phyloP scores from a whole-genome alignment of 441 rosid species.

The Eruca vesicaria region DNA sequence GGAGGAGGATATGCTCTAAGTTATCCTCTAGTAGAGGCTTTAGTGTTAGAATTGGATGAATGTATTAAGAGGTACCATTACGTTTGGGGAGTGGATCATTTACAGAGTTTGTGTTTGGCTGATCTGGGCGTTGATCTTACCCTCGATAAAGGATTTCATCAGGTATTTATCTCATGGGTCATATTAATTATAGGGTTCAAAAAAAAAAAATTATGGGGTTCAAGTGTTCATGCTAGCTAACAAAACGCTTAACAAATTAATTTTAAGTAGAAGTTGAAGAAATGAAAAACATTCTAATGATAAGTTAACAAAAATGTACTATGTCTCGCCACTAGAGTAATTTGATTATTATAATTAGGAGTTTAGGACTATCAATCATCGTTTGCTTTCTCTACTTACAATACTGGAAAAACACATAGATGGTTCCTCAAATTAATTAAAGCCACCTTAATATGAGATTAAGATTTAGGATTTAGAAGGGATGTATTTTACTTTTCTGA shows the following conservation, averaged over 20 bases:
- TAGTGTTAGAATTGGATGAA: constrained; percentile 41
- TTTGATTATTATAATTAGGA: too few relatives aligned
- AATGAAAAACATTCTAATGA: too few relatives aligned
- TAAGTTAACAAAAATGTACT: too few relatives aligned
- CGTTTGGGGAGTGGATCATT: constrained; percentile 35
- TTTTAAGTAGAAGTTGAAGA: too few relatives aligned
- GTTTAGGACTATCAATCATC: too few relatives aligned
- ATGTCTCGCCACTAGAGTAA: too few relatives aligned
- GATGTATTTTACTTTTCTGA: not conserved
- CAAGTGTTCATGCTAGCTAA: too few relatives aligned
- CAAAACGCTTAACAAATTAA: too few relatives aligned
- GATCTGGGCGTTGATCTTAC: constrained; percentile 46
- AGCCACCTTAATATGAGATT: not conserved
- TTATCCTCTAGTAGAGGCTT: constrained; percentile 44
- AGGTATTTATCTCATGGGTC: not conserved
- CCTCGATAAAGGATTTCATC: constrained; percentile 37
- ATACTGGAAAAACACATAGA: not conserved
- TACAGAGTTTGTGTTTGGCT: constrained; percentile 42
- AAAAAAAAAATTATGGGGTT: too few relatives aligned
- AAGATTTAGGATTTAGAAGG: not conserved
- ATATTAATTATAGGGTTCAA: too few relatives aligned
- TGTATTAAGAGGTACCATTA: constrained; percentile 51
- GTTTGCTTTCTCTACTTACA: too few relatives aligned
- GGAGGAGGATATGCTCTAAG: constrained; percentile 69
- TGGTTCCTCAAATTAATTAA: not conserved